phyloP scores from a whole-genome alignment of 108 stramenopile genomes.

The Mediolabrus comicus region DNA sequence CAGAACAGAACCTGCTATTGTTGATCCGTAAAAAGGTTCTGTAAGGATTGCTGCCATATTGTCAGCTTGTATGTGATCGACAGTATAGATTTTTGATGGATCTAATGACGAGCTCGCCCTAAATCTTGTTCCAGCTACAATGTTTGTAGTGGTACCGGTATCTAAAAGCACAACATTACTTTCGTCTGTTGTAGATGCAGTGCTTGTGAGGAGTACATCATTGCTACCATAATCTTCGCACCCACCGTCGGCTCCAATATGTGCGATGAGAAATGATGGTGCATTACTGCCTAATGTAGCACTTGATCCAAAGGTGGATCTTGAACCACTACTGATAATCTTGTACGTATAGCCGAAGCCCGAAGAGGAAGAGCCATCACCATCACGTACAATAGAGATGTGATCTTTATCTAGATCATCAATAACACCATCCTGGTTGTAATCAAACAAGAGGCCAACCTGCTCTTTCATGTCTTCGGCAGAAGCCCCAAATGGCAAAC shows the following conservation, averaged over 20 bases:
- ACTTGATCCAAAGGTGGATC: conserved; percentile 33
- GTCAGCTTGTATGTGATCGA: conserved; percentile 35
- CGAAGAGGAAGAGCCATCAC: conserved; percentile 53
- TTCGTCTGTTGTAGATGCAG: conserved; percentile 43
- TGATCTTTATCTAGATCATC: conserved; percentile 54
- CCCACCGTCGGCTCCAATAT: conserved; percentile 52
- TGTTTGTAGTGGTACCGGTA: neutral
- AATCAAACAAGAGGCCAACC: conserved; percentile 57
- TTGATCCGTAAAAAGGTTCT: conserved; percentile 34
- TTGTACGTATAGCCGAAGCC: conserved; percentile 76
- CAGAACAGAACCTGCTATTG: conserved; percentile 16
- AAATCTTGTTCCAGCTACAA: conserved; percentile 34
- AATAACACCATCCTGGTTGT: conserved; percentile 56
- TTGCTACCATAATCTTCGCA: conserved; percentile 66
- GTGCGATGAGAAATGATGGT: conserved; percentile 49
- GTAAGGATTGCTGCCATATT: conserved; percentile 28
- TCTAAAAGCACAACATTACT: conserved; percentile 35
- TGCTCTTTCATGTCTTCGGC: conserved; percentile 53
- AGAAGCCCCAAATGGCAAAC: conserved; percentile 52
- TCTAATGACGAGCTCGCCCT: conserved; percentile 27
- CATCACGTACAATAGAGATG: conserved; percentile 50
- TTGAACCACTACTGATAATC: conserved; percentile 38
- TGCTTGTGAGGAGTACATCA: conserved; percentile 35
- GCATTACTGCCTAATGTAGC: conserved; percentile 57
- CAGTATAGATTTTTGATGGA: conserved; percentile 46